Conservation (phyloP, 305 asterid species). For the Fraxinus nigra region DNA sequence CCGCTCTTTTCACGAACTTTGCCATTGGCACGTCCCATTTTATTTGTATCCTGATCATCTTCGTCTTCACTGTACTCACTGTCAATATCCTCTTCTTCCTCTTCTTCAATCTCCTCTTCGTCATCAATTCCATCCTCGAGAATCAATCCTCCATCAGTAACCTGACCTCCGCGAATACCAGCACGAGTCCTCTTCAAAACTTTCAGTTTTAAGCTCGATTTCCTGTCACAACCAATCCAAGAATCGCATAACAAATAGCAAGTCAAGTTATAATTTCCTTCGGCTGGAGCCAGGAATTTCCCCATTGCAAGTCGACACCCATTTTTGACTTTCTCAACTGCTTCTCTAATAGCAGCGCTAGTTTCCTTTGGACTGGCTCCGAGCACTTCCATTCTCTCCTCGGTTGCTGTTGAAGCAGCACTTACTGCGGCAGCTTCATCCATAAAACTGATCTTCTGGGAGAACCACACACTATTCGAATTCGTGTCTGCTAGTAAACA, state of each 20-base stretch:
- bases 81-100: slow-evolving; percentile 59
- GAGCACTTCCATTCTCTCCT: slow-evolving; percentile 62
- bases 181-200: slow-evolving; percentile 66
- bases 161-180: slow-evolving; percentile 56
- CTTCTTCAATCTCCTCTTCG: slow-evolving; percentile 54
- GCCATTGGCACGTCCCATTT: slow-evolving; percentile 35
- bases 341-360: slow-evolving; percentile 60
- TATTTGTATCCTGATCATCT: slow-evolving; percentile 31
- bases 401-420: slow-evolving; percentile 62
- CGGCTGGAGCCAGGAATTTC: slow-evolving; percentile 64
- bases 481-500: slow-evolving; percentile 71
- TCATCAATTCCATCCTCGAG: slow-evolving; percentile 48
- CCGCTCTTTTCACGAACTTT: slow-evolving; percentile 39
- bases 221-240: slow-evolving; percentile 81
- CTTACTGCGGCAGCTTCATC: slow-evolving; percentile 65
- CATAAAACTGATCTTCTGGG: slow-evolving; percentile 62
- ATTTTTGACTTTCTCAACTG: slow-evolving; percentile 56
- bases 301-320: slow-evolving; percentile 78
- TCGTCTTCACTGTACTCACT: slow-evolving; percentile 91
- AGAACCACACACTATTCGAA: slow-evolving; percentile 74
- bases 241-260: slow-evolving; percentile 75
- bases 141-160: slow-evolving; percentile 36
- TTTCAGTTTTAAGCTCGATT: slow-evolving; percentile 50
- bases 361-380: slow-evolving; percentile 61
- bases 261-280: slow-evolving; percentile 69